A percentile compares a stretch with the other conserved stretches of the same genome.
Evolutionary conservation across 2,329 filamentous ascomycete species (phyloP).

Genomic region (Calonectria pseudoturangicola): DNA sequence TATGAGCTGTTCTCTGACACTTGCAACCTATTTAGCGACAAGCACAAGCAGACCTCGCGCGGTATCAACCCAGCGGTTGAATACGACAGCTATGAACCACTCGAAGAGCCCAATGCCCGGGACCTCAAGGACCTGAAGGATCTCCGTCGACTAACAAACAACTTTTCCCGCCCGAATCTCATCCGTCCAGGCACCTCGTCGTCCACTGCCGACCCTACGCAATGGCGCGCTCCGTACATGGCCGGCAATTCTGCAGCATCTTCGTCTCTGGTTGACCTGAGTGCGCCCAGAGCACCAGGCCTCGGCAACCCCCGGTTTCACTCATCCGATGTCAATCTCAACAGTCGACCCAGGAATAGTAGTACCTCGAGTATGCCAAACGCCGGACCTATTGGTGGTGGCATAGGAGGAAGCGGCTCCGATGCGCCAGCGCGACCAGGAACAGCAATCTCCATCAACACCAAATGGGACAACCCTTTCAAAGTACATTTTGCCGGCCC

Average conservation of each 20-base stretch:
- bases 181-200: conserved; percentile 65
- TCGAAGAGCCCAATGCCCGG: conserved; percentile 14
- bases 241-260: conserved; percentile 59
- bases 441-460: conserved; percentile 59
- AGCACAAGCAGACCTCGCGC: conserved; percentile 44
- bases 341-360: conserved; percentile 59
- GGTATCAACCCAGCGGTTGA: conserved; percentile 41
- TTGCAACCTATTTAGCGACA: conserved; percentile 44
- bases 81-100: background rate
- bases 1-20: conserved; percentile 35
- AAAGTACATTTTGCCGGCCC: conserved; percentile 65
- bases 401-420: conserved; percentile 47
- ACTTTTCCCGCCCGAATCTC: conserved; percentile 60
- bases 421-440: conserved; percentile 58
- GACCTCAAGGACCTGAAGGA: conserved; percentile 40
- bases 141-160: conserved; percentile 59
- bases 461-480: conserved; percentile 68
- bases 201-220: conserved; percentile 55
- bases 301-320: conserved; percentile 55
- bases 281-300: conserved; percentile 54
- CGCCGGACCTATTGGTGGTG: conserved; percentile 57
- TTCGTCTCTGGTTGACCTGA: conserved; percentile 68
- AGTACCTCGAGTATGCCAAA: conserved; percentile 60
- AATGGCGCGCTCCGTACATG: conserved; percentile 60
- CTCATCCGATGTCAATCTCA: conserved; percentile 64